These are phyloP conservation scores for Ogataea degrootiae DNA, from an alignment of 805 yeast species.

Conservation along the genomic window DNA sequence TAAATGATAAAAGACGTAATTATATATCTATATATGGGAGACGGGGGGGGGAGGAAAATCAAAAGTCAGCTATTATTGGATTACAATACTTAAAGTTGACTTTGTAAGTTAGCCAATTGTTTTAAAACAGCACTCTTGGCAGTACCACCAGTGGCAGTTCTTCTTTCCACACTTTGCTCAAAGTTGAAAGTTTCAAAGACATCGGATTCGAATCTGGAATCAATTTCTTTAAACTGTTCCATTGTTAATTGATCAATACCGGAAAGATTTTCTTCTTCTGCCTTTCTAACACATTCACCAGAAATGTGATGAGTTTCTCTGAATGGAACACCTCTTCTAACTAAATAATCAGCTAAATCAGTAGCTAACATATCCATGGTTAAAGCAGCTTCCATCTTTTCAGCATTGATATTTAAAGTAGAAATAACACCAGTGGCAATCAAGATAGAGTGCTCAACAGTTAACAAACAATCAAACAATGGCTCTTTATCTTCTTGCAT, in stretches of 20 bases:
- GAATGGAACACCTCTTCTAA: conserved; percentile 97
- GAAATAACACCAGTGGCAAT: conserved; percentile 97
- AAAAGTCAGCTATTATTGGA: background rate
- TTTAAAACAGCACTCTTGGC: conserved; percentile 83
- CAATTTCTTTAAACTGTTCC: conserved; percentile 76
- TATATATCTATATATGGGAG: background rate
- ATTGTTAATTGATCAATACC: conserved; percentile 84
- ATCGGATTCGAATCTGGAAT: conserved; percentile 73
- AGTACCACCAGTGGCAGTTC: conserved; percentile 96
- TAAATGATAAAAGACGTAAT: too few species aligned
- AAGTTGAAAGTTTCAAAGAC: conserved; percentile 84
- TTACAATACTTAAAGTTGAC: conserved; percentile 2
- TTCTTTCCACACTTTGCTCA: conserved; percentile 92
- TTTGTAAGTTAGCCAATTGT: conserved; percentile 48
- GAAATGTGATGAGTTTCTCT: conserved; percentile 99
- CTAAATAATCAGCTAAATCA: conserved; percentile 95
- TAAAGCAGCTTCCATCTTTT: conserved; percentile 78
- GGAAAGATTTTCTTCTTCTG: conserved; percentile 69
- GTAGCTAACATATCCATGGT: conserved; percentile 99
- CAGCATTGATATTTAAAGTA: conserved; percentile 68
- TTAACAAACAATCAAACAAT: conserved; percentile 82
- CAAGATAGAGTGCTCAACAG: conserved; percentile 89
- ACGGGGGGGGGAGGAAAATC: background rate
- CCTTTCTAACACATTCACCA: conserved; percentile 91
- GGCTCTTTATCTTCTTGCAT: conserved; percentile 99